These are phyloP conservation scores for Nelumbo lutea DNA, from an alignment of 164 flowering plant species.

Conservation along the genomic window DNA sequence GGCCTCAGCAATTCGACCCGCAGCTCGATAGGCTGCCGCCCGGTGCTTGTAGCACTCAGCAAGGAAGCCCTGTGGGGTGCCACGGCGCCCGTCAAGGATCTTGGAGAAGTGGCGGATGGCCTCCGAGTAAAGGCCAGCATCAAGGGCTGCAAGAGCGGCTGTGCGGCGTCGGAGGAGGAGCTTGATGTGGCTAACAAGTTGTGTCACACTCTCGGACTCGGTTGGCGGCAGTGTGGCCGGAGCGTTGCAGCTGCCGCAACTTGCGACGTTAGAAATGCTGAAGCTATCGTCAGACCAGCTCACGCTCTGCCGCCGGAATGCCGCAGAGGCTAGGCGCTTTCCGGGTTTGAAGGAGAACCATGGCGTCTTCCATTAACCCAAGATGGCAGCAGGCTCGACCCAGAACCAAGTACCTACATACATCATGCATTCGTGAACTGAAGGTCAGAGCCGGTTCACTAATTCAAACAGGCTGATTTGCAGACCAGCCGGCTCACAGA, in stretches of 20 bases:
- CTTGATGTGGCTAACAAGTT: constrained; percentile 73
- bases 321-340: constrained; percentile 80
- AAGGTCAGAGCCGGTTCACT: too few relatives aligned
- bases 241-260: constrained; percentile 14
- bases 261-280: constrained; percentile 27
- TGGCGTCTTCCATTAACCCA: constrained; percentile 94
- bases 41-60: constrained; percentile 86
- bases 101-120: constrained; percentile 94
- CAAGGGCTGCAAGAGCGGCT: constrained; percentile 87
- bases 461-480: neutral
- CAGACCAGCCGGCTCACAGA: too few relatives aligned
- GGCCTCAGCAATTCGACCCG: constrained; percentile 77
- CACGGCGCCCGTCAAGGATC: constrained; percentile 78
- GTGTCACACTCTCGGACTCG: constrained; percentile 51
- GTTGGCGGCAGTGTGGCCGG: constrained; percentile 32
- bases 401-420: constrained; percentile 67
- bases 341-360: constrained; percentile 90
- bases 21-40: constrained; percentile 59
- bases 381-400: constrained; percentile 93
- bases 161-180: constrained; percentile 83
- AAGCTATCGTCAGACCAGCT: constrained; percentile 87
- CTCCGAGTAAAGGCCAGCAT: constrained; percentile 82
- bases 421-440: too few relatives aligned
- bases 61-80: constrained; percentile 78
- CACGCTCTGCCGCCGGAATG: constrained; percentile 72